These are phyloP conservation scores for Ophiostoma australiae DNA, from an alignment of 2,329 filamentous ascomycete genomes.

Conservation along the genomic window DNA sequence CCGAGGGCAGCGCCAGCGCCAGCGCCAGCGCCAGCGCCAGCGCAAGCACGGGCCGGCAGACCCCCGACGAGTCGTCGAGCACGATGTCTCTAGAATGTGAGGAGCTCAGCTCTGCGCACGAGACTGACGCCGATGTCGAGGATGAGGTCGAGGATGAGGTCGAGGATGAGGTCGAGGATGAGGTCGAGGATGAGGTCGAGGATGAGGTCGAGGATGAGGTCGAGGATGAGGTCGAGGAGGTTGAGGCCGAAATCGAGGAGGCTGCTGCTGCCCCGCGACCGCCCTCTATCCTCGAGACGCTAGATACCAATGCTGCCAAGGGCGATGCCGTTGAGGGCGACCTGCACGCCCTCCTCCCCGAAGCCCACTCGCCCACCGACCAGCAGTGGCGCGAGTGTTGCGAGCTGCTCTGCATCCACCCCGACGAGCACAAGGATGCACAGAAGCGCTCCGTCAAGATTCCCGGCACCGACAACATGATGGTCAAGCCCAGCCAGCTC, in stretches of 20 bases:
- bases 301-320: slow-evolving; percentile 28
- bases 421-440: slow-evolving; percentile 26
- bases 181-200: neutral
- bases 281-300: slow-evolving; percentile 24
- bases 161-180: neutral
- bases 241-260: neutral
- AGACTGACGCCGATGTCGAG: neutral
- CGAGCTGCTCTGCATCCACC: slow-evolving; percentile 26
- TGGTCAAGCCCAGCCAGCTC: slow-evolving; percentile 28
- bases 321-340: slow-evolving; percentile 29
- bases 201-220: neutral
- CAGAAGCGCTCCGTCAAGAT: slow-evolving; percentile 26
- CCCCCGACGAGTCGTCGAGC: neutral
- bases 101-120: neutral
- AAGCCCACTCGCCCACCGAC: slow-evolving; percentile 24
- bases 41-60: neutral
- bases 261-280: neutral
- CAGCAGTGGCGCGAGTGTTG: slow-evolving; percentile 28
- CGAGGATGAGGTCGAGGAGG: neutral
- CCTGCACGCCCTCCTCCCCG: slow-evolving; percentile 27
- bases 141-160: neutral
- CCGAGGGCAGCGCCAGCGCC: neutral
- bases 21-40: neutral
- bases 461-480: slow-evolving; percentile 28
- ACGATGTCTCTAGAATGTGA: neutral